Percentiles rank a stretch among this genome's conserved stretches.
Conservation (phyloP, 306 rosid genomes). For the Trichosanthes truncata region DNA sequence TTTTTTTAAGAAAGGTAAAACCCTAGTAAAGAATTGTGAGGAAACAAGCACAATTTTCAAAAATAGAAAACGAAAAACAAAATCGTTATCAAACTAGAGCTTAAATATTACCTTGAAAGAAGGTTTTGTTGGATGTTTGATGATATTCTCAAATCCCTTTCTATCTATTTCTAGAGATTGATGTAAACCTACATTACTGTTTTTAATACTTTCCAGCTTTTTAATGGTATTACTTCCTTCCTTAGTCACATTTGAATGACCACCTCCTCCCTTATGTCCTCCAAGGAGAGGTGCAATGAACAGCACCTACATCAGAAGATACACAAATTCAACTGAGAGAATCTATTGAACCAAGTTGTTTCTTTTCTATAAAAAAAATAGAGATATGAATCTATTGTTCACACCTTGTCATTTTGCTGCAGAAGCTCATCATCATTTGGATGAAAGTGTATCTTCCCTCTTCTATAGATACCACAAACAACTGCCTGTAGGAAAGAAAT, state of each 20-base stretch:
- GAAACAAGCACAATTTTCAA: not conserved
- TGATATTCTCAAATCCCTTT: conserved; percentile 47
- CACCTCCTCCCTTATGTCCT: conserved; percentile 20
- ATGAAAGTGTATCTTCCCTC: conserved; percentile 76
- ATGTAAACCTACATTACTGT: conserved; percentile 16
- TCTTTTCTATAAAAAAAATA: not conserved
- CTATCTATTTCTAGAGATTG: conserved; percentile 31
- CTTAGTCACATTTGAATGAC: conserved; percentile 18
- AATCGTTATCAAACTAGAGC: not conserved
- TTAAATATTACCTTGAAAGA: conserved; percentile 58
- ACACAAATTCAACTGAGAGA: not conserved
- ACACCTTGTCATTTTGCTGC: conserved; percentile 78
- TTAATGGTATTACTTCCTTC: conserved; percentile 29
- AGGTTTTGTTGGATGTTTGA: conserved; percentile 48
- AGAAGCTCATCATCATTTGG: conserved; percentile 71
- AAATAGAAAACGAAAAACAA: not conserved
- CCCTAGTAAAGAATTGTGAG: not conserved
- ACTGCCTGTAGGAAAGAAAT: conserved; percentile 48
- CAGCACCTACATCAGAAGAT: conserved; percentile 41
- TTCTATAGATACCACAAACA: conserved; percentile 82
- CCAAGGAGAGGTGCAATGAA: conserved; percentile 58
- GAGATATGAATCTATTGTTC: conserved; percentile 13
- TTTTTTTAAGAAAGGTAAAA: not conserved
- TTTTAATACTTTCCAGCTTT: conserved; percentile 33
- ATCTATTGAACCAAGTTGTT: not conserved